phyloP scores from a whole-genome alignment of 129 eudicot species.

The Flaveria bidentis region DNA sequence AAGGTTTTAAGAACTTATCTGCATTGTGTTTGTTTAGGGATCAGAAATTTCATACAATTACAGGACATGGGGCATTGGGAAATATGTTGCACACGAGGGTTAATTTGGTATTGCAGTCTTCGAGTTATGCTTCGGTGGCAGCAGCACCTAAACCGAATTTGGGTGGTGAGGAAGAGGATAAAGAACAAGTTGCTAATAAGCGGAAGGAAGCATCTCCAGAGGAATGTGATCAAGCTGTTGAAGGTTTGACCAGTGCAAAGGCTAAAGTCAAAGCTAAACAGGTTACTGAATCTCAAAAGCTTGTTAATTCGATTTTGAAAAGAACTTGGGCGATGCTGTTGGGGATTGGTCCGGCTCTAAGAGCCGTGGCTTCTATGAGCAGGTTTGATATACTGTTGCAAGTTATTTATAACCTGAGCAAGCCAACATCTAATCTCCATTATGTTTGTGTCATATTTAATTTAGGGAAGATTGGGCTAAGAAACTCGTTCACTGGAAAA shows the following conservation, averaged over 20 bases:
- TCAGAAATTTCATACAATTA: conserved; percentile 27
- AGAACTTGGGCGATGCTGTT: conserved; percentile 65
- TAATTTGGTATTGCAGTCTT: conserved; percentile 36
- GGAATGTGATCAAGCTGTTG: conserved; percentile 95
- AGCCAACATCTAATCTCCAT: conserved; percentile 1
- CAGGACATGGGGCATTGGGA: conserved; percentile 37
- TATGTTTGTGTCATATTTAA: conserved; percentile 15
- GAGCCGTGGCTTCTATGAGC: conserved; percentile 86
- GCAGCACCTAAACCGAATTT: conserved; percentile 64
- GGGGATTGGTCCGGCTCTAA: conserved; percentile 90
- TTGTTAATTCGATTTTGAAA: conserved; percentile 48
- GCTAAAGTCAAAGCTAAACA: conserved; percentile 67
- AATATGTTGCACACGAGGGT: conserved; percentile 36
- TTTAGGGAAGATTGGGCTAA: conserved; percentile 94
- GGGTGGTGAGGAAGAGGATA: conserved; percentile 53
- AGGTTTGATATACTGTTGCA: conserved; percentile 42
- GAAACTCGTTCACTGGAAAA: conserved; percentile 87
- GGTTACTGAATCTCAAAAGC: conserved; percentile 57
- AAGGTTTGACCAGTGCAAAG: conserved; percentile 72
- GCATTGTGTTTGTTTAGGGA: conserved; percentile 35
- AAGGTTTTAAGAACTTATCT: conserved; percentile 24
- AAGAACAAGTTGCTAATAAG: conserved; percentile 60
- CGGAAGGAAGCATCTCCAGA: conserved; percentile 90
- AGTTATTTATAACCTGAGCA: neutral
- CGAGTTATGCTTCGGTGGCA: conserved; percentile 52